Percentiles rank a stretch among this genome's conserved stretches.
phyloP scores from a whole-genome alignment of 139 green algal species.

The Chlorella vulgaris region DNA sequence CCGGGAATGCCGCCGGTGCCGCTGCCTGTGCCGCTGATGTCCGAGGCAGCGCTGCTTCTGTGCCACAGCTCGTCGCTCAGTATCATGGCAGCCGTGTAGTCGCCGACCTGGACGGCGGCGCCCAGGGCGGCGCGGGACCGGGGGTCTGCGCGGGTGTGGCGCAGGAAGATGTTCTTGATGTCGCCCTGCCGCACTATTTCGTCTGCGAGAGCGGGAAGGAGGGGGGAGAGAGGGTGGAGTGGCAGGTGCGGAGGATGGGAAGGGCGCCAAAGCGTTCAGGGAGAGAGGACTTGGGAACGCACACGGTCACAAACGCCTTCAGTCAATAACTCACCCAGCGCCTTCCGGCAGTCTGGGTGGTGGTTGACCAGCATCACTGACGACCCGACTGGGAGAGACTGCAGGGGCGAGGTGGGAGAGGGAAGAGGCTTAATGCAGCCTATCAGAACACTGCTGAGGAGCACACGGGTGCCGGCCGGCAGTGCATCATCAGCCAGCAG shows the following conservation, averaged over 20 bases:
- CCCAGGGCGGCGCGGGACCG: neutral
- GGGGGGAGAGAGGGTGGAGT: neutral
- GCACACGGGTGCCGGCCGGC: no score
- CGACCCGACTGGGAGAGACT: slow-evolving; percentile 41
- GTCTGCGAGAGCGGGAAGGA: neutral
- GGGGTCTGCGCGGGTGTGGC: slow-evolving; percentile 33
- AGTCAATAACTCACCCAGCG: neutral
- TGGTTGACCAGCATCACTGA: slow-evolving; percentile 59
- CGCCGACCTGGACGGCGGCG: slow-evolving; percentile 12
- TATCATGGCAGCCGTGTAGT: neutral
- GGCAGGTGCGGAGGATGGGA: no score
- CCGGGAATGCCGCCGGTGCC: no score
- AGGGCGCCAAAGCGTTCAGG: no score
- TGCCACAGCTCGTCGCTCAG: neutral
- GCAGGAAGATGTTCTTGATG: slow-evolving; percentile 3
- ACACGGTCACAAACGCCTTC: no score
- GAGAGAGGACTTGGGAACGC: no score
- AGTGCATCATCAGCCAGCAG: no score
- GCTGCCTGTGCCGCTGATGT: no score
- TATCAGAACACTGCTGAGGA: neutral
- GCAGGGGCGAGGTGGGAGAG: neutral
- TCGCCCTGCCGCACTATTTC: neutral
- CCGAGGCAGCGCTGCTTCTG: no score
- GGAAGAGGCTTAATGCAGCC: neutral
- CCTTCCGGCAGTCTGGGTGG: slow-evolving; percentile 4